A percentile compares a stretch with the other conserved stretches of the same genome.
Conservation (phyloP, 768 basidiomycete genomes). For the Suillus spraguei region DNA sequence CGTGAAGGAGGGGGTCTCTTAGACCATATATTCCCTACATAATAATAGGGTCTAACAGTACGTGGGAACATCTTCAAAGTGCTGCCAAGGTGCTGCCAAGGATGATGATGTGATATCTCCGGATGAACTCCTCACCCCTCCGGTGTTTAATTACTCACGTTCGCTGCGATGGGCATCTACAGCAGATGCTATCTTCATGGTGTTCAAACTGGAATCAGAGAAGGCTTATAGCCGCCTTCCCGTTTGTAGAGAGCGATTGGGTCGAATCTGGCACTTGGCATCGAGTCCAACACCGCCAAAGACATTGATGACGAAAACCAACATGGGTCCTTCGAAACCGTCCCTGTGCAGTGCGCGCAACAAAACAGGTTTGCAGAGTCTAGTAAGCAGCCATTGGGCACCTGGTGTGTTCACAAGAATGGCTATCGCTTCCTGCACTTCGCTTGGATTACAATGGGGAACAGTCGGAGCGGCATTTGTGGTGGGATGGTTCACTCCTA, state of each 20-base stretch:
- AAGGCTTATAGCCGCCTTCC: neutral
- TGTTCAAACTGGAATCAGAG: conserved; percentile 7
- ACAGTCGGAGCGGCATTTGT: conserved; percentile 27
- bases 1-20: too few relatives aligned
- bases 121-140: conserved; percentile 7
- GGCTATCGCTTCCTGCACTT: conserved; percentile 21
- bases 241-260: neutral
- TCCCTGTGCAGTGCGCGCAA: conserved; percentile 13
- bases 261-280: neutral
- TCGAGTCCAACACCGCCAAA: neutral
- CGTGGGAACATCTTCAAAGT: too few relatives aligned
- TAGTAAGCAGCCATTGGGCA: conserved; percentile 19
- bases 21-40: too few relatives aligned
- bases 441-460: conserved; percentile 29
- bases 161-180: conserved; percentile 9
- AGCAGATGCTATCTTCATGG: neutral
- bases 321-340: conserved; percentile 7
- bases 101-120: conserved; percentile 17
- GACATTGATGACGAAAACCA: conserved; percentile 7
- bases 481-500: conserved; percentile 29
- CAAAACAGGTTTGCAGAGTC: neutral
- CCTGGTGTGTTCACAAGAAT: conserved; percentile 21
- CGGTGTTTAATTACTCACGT: conserved; percentile 12
- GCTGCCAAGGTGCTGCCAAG: too few relatives aligned
- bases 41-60: too few relatives aligned